phyloP scores from a whole-genome alignment of 352 stramenopile species.

The Blastocystis sp. region DNA sequence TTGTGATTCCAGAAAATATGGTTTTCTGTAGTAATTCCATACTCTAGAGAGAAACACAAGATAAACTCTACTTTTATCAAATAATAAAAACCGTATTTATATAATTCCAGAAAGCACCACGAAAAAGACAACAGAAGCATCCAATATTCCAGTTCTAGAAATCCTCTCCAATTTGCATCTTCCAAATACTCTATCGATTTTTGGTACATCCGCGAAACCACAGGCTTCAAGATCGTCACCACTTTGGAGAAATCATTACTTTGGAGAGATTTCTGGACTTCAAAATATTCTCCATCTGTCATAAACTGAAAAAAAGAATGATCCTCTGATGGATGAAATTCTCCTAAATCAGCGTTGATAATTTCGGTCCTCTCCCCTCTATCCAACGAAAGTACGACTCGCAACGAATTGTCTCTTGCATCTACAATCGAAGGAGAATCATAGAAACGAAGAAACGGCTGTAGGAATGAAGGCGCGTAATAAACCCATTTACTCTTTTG shows the following conservation, averaged over 20 bases:
- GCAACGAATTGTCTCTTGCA: background rate
- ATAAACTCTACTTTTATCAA: background rate
- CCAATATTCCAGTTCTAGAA: background rate
- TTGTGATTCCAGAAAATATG: background rate
- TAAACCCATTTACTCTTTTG: background rate
- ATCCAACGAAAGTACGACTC: background rate
- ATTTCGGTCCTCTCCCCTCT: background rate
- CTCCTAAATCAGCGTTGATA: background rate
- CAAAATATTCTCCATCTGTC: background rate
- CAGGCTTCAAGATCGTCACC: background rate
- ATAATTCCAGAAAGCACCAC: conserved; percentile 37
- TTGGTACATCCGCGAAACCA: background rate
- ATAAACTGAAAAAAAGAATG: background rate
- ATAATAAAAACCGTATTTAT: conserved; percentile 26
- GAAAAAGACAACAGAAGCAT: background rate
- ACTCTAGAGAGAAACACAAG: background rate
- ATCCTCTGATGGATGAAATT: background rate
- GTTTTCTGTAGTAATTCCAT: background rate
- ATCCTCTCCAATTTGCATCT: background rate
- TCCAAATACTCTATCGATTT: conserved; percentile 47
- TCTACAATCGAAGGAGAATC: background rate
- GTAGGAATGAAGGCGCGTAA: background rate
- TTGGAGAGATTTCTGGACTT: background rate
- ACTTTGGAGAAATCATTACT: background rate
- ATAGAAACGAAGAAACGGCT: background rate